These are phyloP conservation scores for Rhizopogon roseolus DNA, from an alignment of 768 basidiomycete species.

Conservation along the genomic window DNA sequence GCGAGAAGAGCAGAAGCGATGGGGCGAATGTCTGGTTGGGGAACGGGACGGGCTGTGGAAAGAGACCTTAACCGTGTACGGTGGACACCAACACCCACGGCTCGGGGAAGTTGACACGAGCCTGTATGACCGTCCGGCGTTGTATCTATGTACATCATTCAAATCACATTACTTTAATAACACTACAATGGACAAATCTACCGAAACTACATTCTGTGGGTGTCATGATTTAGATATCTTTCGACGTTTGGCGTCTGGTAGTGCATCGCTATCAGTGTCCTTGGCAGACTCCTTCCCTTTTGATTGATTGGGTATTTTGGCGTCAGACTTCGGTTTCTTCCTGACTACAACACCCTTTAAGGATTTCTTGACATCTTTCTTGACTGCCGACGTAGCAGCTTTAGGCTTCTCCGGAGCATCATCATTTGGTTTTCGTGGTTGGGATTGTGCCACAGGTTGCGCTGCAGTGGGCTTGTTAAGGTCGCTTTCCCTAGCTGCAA, in stretches of 20 bases:
- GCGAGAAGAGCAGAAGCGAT: constrained; percentile 64
- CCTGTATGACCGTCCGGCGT: background rate
- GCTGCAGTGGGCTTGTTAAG: constrained; percentile 37
- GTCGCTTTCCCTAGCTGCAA: constrained; percentile 61
- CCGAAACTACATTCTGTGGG: constrained; percentile 11
- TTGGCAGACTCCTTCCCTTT: constrained; percentile 11
- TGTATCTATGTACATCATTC: background rate
- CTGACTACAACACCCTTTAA: constrained; percentile 81
- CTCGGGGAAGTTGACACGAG: constrained; percentile 24
- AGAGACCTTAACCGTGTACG: constrained; percentile 61
- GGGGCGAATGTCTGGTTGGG: constrained; percentile 56
- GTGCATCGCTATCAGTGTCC: constrained; percentile 20
- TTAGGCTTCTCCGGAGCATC: constrained; percentile 21
- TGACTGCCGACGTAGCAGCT: constrained; percentile 29
- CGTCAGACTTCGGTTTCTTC: constrained; percentile 53
- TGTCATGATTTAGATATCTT: constrained; percentile 34
- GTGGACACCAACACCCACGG: constrained; percentile 76
- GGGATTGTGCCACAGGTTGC: constrained; percentile 27
- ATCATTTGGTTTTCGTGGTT: constrained; percentile 29
- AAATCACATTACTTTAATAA: background rate
- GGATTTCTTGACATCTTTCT: constrained; percentile 61
- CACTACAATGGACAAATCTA: background rate
- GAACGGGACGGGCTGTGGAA: constrained; percentile 41
- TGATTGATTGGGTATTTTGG: constrained; percentile 13
- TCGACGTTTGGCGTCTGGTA: constrained; percentile 54